A percentile compares a stretch with the other conserved stretches of the same genome.
phyloP scores from a whole-genome alignment of 768 basidiomycete genomes.

The Russula dissimulans region DNA sequence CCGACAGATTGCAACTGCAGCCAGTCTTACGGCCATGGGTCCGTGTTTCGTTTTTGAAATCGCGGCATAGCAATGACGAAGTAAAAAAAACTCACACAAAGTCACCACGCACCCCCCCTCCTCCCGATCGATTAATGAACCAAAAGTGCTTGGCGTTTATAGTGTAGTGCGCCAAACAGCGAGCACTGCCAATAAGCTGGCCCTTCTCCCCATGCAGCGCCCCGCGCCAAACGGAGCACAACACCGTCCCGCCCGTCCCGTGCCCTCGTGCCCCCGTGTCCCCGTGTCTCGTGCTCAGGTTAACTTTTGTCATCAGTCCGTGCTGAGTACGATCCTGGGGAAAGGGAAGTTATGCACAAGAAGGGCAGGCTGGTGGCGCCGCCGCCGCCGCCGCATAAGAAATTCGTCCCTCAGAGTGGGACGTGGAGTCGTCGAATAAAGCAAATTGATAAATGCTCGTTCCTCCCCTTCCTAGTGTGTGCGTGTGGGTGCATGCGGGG shows the following conservation, averaged over 20 bases:
- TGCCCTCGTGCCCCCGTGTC: too few species aligned
- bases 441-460: not conserved
- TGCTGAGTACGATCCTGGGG: not conserved
- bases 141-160: not conserved
- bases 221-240: too few species aligned
- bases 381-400: not conserved
- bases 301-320: too few species aligned
- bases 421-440: not conserved
- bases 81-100: not conserved
- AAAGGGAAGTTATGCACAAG: not conserved
- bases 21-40: not conserved
- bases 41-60: too few species aligned
- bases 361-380: not conserved
- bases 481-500: not conserved
- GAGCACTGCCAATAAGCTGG: too few species aligned
- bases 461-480: not conserved
- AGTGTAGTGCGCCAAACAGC: not conserved
- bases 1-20: not conserved
- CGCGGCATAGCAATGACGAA: conserved; percentile 9
- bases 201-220: too few species aligned
- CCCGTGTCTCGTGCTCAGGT: too few species aligned
- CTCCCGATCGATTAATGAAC: not conserved
- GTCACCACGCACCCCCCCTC: not conserved
- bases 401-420: not conserved
- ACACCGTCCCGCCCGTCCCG: too few species aligned